Percentiles rank a stretch among this genome's conserved stretches.
Conservation (phyloP, 2,329 filamentous ascomycete species). For the Hymenoscyphus scutula region DNA sequence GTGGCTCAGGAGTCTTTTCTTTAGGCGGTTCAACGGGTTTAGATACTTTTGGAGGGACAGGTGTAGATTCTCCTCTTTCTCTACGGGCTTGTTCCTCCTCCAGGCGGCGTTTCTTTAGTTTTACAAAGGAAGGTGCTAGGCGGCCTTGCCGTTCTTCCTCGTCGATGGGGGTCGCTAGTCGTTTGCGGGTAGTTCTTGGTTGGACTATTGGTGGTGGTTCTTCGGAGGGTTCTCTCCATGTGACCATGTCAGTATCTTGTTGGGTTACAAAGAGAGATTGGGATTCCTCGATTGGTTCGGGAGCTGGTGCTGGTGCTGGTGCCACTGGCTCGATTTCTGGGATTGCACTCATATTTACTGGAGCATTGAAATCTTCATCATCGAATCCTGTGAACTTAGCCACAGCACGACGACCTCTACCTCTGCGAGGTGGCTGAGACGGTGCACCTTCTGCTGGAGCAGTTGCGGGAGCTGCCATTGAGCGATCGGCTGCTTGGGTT, state of each 20-base stretch:
- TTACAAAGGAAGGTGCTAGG: slow-evolving; percentile 73
- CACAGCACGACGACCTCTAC: slow-evolving; percentile 42
- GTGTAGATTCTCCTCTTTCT: slow-evolving; percentile 35
- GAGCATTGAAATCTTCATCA: slow-evolving; percentile 45
- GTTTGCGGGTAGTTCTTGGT: slow-evolving; percentile 39
- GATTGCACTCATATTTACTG: slow-evolving; percentile 33
- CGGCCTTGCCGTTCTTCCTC: slow-evolving; percentile 60
- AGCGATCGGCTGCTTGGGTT: neutral
- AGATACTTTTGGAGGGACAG: slow-evolving; percentile 17
- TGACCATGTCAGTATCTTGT: slow-evolving; percentile 32
- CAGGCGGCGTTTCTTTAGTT: slow-evolving; percentile 74
- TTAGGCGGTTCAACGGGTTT: slow-evolving; percentile 2
- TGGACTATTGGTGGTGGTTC: slow-evolving; percentile 14
- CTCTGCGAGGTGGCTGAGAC: slow-evolving; percentile 23
- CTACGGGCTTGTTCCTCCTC: slow-evolving; percentile 53
- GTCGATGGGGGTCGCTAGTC: slow-evolving; percentile 43
- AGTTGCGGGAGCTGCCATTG: neutral
- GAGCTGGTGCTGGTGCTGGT: neutral
- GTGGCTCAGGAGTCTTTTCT: slow-evolving; percentile 28
- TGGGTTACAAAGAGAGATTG: slow-evolving; percentile 58
- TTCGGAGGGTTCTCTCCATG: slow-evolving; percentile 22
- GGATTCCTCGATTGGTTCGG: slow-evolving; percentile 23
- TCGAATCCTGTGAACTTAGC: slow-evolving; percentile 75
- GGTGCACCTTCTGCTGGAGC: slow-evolving; percentile 15
- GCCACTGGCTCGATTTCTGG: slow-evolving; percentile 34